Base-by-base conservation (phyloP, 345 rosid genomes). In the Erodium maritimum region DNA sequence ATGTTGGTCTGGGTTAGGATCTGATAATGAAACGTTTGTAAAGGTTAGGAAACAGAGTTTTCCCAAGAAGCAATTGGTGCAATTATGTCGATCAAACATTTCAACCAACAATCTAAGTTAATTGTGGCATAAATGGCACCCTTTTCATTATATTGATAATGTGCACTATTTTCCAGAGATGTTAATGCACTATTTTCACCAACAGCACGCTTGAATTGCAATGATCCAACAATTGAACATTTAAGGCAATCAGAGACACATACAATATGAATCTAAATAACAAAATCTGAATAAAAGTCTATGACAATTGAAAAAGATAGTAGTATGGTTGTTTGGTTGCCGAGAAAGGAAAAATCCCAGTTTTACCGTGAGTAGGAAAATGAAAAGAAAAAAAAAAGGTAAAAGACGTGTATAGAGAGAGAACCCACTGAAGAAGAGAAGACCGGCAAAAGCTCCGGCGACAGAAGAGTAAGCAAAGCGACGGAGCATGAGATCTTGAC, bases 401-500 rank as follows among this genome's bases (percentile, higher is more conserved):
- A n/a, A 14, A 17, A 19, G 18, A 7, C 21, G 20, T 17, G 8
- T 12, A 34, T 2, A 55, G 5, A 19, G 46, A 20, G 20, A 20
- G 20, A 18, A 72, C 90, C 64, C 50, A 88, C 98, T 79, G 90
- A 89, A 93, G 68, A 93, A 67, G 11, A 93, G 89, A 62, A 93
- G 88, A 64, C 96, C 96, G 57, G 78, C 75, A 51, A 89, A 85
- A 20, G 86, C 91, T 55, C 99, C 95, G 62, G 79, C 88, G 63
- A 87, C 54, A 67, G 99, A 81, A 4, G 95, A 81, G 80, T 89
- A 93, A 20, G 85, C 81, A 70, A 79, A 71, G 34, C 96, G 90
- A 23, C 95, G 99, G 52, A 81, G 68, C 3, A 95, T 76, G 65
- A 89, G 94, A 77, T 89, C 96, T 71, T 86, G 59, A 75, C 95